A percentile compares a stretch with the other conserved stretches of the same genome.
Conservation (phyloP, 2,329 filamentous ascomycete species). For the Colletotrichum paranaense region DNA sequence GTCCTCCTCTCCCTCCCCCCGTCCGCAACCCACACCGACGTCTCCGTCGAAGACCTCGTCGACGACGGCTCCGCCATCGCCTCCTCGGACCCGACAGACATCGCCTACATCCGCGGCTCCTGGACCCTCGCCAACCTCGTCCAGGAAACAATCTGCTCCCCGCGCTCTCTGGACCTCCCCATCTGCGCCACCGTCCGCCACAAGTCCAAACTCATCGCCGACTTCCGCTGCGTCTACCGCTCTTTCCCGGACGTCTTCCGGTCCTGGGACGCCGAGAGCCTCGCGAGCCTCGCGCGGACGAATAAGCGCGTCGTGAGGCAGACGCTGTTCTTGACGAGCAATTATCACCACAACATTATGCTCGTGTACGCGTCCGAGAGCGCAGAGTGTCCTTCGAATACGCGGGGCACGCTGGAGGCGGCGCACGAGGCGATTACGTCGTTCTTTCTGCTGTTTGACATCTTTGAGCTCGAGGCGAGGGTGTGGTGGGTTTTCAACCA, state of each 20-base stretch:
- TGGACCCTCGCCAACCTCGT: constrained; percentile 85
- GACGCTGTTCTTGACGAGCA: constrained; percentile 82
- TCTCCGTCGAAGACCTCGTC: constrained; percentile 77
- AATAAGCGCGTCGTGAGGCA: constrained; percentile 78
- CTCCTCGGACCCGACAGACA: constrained; percentile 72
- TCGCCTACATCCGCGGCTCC: constrained; percentile 78
- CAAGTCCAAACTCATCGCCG: constrained; percentile 75
- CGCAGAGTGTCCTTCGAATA: constrained; percentile 71
- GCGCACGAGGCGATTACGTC: constrained; percentile 79
- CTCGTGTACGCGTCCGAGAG: constrained; percentile 79
- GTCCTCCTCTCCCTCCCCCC: constrained; percentile 82
- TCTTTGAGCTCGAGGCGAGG: constrained; percentile 77
- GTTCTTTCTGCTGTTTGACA: constrained; percentile 78
- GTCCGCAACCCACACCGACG: constrained; percentile 82
- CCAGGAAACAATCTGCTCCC: constrained; percentile 80
- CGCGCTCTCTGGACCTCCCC: constrained; percentile 78
- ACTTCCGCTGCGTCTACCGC: constrained; percentile 78
- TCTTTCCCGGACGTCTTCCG: constrained; percentile 79
- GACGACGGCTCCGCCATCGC: constrained; percentile 71
- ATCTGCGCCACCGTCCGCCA: constrained; percentile 76
- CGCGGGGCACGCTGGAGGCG: constrained; percentile 77
- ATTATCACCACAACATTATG: constrained; percentile 87
- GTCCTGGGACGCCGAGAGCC: constrained; percentile 71
- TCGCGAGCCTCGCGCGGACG: constrained; percentile 65
- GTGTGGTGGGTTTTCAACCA: constrained; percentile 92